Conservation (phyloP, 371 early-diverging fungal genomes). For the Lichtheimia ornata region DNA sequence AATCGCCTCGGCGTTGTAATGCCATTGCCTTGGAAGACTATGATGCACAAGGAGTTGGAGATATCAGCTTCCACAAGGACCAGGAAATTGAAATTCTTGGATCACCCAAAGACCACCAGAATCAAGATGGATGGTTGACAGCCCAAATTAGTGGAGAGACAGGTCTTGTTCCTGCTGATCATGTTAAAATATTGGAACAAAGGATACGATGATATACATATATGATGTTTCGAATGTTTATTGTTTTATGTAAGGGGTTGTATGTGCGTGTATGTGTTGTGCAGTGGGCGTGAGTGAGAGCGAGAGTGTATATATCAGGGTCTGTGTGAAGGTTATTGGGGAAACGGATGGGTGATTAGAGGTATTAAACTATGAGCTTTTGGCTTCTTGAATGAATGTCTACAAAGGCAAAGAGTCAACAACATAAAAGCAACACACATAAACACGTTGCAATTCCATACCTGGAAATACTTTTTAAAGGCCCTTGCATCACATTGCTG, state of each 20-base stretch:
- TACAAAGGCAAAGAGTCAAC: conserved; percentile 13
- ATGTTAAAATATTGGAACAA: neutral
- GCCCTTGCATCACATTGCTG: conserved; percentile 66
- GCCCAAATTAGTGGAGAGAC: neutral
- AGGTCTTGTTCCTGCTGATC: neutral
- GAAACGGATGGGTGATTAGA: neutral
- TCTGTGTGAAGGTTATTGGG: neutral
- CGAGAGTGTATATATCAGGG: neutral
- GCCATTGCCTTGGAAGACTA: neutral
- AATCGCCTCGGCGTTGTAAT: no score
- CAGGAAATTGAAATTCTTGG: neutral
- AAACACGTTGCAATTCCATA: conserved; percentile 22
- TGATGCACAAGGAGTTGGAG: neutral
- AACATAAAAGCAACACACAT: neutral
- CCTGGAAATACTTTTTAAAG: conserved; percentile 76
- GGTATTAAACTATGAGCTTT: conserved; percentile 17
- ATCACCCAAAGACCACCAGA: neutral
- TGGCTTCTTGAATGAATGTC: conserved; percentile 44
- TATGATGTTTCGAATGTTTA: neutral
- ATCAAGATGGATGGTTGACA: neutral
- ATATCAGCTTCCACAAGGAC: neutral
- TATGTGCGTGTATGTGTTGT: no score
- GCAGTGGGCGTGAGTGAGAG: neutral
- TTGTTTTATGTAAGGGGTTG: neutral
- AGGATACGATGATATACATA: neutral